Conservation (phyloP, 176 grass and related monocot genomes). For the Pontederia crassipes region DNA sequence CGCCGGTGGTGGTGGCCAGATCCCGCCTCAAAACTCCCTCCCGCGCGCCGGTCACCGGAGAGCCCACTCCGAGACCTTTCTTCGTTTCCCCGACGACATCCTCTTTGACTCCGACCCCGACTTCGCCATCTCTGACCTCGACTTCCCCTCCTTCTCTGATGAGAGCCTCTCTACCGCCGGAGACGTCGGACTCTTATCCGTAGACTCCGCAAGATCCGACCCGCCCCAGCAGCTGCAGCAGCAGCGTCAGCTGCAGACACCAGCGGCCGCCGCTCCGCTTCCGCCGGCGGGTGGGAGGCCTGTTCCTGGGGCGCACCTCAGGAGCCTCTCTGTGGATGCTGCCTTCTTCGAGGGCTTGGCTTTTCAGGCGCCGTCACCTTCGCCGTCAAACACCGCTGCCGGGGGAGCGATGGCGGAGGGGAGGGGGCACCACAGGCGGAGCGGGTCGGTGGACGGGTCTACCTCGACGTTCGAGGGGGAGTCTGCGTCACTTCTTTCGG, state of each 20-base stretch:
- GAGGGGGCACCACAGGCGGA: slow-evolving; percentile 41
- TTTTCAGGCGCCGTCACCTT: slow-evolving; percentile 24
- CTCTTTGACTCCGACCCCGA: slow-evolving; percentile 62
- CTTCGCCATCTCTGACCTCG: slow-evolving; percentile 77
- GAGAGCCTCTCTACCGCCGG: slow-evolving; percentile 33
- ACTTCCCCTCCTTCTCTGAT: slow-evolving; percentile 86
- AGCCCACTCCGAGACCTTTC: slow-evolving; percentile 74
- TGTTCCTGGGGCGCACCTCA: not conserved
- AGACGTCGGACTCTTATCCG: slow-evolving; percentile 3
- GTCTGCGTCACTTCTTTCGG: slow-evolving; percentile 33
- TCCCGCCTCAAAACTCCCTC: slow-evolving; percentile 16
- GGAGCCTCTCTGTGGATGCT: slow-evolving; percentile 88
- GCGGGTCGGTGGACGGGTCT: slow-evolving; percentile 71
- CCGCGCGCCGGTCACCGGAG: slow-evolving; percentile 51
- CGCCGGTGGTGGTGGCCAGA: slow-evolving; percentile 10
- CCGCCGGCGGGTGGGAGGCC: not conserved
- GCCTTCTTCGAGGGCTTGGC: slow-evolving; percentile 74
- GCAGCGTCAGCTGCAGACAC: not conserved
- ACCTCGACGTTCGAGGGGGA: slow-evolving; percentile 60
- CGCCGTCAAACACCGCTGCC: not conserved
- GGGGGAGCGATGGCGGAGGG: slow-evolving; percentile 18
- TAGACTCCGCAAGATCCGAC: not conserved
- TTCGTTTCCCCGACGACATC: slow-evolving; percentile 74
- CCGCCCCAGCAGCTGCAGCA: not conserved
- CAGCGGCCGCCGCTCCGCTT: slow-evolving; percentile 7